phyloP scores from a whole-genome alignment of 345 rosid genomes.

The Populus deltoides region DNA sequence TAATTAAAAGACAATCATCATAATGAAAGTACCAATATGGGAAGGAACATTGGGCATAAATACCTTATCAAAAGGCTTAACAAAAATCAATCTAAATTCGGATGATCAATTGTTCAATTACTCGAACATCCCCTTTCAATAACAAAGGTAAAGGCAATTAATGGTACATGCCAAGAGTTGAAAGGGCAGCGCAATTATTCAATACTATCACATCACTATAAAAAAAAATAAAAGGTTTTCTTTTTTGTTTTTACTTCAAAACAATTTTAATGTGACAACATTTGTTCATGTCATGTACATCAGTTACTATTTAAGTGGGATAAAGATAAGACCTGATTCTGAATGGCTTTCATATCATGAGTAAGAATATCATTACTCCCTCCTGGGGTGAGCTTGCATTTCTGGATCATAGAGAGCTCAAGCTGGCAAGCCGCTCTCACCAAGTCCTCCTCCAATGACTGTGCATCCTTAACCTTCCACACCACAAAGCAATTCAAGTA shows the following conservation, averaged over 20 bases:
- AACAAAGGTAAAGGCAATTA: not conserved
- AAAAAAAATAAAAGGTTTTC: not conserved
- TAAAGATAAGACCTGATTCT: slow-evolving; percentile 58
- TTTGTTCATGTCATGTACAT: not conserved
- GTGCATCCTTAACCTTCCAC: slow-evolving; percentile 98
- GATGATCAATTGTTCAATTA: not conserved
- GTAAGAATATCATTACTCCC: slow-evolving; percentile 58
- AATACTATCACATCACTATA: not conserved
- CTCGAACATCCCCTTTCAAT: not conserved
- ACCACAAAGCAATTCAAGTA: slow-evolving; percentile 82
- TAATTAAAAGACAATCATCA: not conserved
- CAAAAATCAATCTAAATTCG: not conserved
- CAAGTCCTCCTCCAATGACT: slow-evolving; percentile 76
- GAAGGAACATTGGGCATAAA: not conserved
- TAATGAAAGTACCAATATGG: not conserved
- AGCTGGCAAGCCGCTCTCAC: slow-evolving; percentile 98
- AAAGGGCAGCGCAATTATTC: not conserved
- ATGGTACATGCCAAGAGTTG: not conserved
- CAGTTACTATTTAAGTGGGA: not conserved
- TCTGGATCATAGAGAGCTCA: slow-evolving; percentile 94
- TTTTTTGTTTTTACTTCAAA: not conserved
- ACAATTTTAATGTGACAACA: not conserved
- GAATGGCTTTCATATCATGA: slow-evolving; percentile 92
- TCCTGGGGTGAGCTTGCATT: slow-evolving; percentile 69
- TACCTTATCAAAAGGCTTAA: not conserved